These are phyloP conservation scores for Hemisphaericaspora xylanilytica DNA, from an alignment of 1,139 yeast species.

Conservation along the genomic window DNA sequence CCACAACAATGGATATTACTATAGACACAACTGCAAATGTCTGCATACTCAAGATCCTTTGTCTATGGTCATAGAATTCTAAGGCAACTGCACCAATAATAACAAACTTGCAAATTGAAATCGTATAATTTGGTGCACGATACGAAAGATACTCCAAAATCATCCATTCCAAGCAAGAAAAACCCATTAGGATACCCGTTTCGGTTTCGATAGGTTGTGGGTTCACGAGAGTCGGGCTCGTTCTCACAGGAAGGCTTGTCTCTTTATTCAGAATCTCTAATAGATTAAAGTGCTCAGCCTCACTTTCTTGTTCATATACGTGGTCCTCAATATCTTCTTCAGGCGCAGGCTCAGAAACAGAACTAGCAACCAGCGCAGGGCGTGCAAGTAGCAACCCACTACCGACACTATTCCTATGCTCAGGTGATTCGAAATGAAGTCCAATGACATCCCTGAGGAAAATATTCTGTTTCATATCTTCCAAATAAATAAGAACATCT, in stretches of 20 bases:
- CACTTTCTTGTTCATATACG: conserved; percentile 9
- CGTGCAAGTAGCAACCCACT: conserved; percentile 3
- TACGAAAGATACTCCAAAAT: conserved; percentile 12
- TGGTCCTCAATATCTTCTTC: conserved; percentile 13
- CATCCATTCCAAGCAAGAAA: conserved; percentile 11
- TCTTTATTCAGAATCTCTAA: conserved; percentile 6
- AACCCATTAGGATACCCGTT: conserved; percentile 1
- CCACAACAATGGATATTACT: conserved; percentile 7
- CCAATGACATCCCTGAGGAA: conserved; percentile 8
- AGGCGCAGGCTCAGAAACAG: not conserved
- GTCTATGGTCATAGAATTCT: conserved; percentile 6
- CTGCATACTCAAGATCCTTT: conserved; percentile 6
- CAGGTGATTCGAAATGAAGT: not conserved
- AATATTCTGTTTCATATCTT: conserved; percentile 19
- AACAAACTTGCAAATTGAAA: conserved; percentile 8
- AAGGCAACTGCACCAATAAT: conserved; percentile 6
- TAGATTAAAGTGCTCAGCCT: conserved; percentile 13
- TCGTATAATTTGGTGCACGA: conserved; percentile 8
- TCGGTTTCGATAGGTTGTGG: not conserved
- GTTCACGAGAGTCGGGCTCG: not conserved
- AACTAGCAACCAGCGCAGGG: not conserved
- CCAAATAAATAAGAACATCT: conserved; percentile 23
- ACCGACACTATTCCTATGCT: conserved; percentile 1
- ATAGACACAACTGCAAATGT: conserved; percentile 9
- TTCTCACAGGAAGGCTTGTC: not conserved